Percentiles rank a stretch among this genome's conserved stretches.
Conservation (phyloP, 208 protist species). For the Trichomonas tenax region DNA sequence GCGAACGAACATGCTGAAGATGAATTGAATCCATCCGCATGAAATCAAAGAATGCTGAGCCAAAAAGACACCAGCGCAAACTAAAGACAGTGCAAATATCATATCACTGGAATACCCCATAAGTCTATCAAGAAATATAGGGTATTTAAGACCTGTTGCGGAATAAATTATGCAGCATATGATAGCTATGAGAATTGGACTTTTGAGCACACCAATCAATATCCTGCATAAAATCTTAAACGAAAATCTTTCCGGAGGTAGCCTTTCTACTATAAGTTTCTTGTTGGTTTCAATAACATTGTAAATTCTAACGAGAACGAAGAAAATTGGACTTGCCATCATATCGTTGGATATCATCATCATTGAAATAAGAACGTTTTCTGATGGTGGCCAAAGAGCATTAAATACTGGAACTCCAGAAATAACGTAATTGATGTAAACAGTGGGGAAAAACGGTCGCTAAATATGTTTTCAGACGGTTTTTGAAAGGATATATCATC, state of each 20-base stretch:
- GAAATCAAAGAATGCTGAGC: neutral
- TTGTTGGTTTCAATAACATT: too few species aligned
- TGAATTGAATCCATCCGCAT: neutral
- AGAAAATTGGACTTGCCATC: neutral
- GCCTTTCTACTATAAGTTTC: neutral
- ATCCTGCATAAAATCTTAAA: neutral
- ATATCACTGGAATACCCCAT: neutral
- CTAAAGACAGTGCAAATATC: neutral
- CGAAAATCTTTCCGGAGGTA: neutral
- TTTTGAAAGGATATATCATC: neutral
- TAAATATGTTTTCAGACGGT: neutral
- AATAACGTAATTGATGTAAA: constrained; percentile 15
- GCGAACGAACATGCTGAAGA: neutral
- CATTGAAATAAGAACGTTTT: neutral
- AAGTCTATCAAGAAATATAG: neutral
- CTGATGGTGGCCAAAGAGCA: neutral
- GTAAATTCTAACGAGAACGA: neutral
- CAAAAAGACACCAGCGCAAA: neutral
- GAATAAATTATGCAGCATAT: neutral
- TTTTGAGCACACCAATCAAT: neutral
- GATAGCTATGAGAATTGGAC: neutral
- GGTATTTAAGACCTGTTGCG: neutral
- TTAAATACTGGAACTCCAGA: neutral
- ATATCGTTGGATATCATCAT: neutral
- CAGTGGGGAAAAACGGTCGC: neutral